These are phyloP conservation scores for Malus hybrid DNA, from an alignment of 331 rosid species.

Conservation along the genomic window DNA sequence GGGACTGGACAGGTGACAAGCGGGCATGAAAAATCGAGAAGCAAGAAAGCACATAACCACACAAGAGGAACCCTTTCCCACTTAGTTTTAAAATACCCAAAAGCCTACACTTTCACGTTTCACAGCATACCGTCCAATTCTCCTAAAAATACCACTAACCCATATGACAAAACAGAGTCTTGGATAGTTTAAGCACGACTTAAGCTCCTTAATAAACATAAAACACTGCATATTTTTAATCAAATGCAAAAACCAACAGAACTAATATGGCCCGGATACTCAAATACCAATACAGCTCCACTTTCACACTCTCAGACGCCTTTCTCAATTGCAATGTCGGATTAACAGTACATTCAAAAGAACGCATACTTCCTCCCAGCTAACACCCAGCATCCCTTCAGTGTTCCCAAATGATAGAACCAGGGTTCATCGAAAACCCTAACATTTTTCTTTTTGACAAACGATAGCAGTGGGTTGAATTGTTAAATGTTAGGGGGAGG, in stretches of 20 bases:
- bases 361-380: background rate
- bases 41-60: background rate
- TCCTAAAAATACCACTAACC: background rate
- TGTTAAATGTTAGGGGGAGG: no score
- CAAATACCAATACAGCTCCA: background rate
- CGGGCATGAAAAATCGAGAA: background rate
- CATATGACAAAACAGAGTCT: background rate
- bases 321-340: background rate
- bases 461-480: no score
- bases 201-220: background rate
- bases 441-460: background rate
- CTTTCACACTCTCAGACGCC: background rate
- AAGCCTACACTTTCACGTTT: background rate
- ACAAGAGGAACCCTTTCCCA: background rate
- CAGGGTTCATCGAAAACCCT: conserved; percentile 19
- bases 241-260: background rate
- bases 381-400: background rate
- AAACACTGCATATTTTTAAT: background rate
- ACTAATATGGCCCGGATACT: no score
- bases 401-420: background rate
- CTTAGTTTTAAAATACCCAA: background rate
- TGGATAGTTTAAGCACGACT: background rate
- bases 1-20: background rate
- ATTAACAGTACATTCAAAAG: background rate
- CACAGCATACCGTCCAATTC: background rate